Evolutionary conservation across 78 protist genomes (phyloP).

Genomic region (Pelomyxa schiedti): DNA sequence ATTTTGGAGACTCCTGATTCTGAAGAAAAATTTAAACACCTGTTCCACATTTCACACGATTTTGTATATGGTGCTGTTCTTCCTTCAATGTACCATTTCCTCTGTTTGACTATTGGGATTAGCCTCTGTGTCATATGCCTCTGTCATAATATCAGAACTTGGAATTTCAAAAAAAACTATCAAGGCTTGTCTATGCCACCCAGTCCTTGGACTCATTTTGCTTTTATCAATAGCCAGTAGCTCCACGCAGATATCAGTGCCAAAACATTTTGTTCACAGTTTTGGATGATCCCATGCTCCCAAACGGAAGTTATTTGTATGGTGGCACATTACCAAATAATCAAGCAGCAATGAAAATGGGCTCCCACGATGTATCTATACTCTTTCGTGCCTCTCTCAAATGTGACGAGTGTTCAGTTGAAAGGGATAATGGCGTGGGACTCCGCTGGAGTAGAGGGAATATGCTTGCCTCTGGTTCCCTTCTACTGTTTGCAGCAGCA

Average conservation of each 20-base stretch:
- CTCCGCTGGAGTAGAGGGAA: slow-evolving; percentile 22
- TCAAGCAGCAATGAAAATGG: slow-evolving; percentile 39
- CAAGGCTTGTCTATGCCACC: too few relatives aligned
- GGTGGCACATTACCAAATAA: slow-evolving; percentile 37
- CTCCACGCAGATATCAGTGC: too few relatives aligned
- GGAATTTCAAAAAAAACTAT: slow-evolving; percentile 45
- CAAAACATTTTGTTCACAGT: slow-evolving; percentile 34
- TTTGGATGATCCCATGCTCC: slow-evolving; percentile 30
- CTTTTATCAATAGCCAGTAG: too few relatives aligned
- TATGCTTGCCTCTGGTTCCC: slow-evolving; percentile 36
- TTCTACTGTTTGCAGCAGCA: too few relatives aligned
- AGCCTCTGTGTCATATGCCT: not conserved
- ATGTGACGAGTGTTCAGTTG: too few relatives aligned
- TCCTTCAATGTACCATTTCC: too few relatives aligned
- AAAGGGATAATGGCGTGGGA: slow-evolving; percentile 43
- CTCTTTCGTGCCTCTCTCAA: too few relatives aligned
- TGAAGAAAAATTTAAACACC: slow-evolving; percentile 29
- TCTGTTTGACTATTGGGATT: too few relatives aligned
- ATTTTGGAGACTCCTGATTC: slow-evolving; percentile 4
- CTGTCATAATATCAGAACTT: slow-evolving; percentile 40
- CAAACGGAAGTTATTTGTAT: slow-evolving; percentile 46
- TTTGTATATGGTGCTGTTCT: slow-evolving; percentile 44
- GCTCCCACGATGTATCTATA: slow-evolving; percentile 54
- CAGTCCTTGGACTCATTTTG: too few relatives aligned
- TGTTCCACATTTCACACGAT: slow-evolving; percentile 42